A percentile compares a stretch with the other conserved stretches of the same genome.
Conservation (phyloP, 2,329 filamentous ascomycete species). For the Teratosphaeria epicoccoides region DNA sequence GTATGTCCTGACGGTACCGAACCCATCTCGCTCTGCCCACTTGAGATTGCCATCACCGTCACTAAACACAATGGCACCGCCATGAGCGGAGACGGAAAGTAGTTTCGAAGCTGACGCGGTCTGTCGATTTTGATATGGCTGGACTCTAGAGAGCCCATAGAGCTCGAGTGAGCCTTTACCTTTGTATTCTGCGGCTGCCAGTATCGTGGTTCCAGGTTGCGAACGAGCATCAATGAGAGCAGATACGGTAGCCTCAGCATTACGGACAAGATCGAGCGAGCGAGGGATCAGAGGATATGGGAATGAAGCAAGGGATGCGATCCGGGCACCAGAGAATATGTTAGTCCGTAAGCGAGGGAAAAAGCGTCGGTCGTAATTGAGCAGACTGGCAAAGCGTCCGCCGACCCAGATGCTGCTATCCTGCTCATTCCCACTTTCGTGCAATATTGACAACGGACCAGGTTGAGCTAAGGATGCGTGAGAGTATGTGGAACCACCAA, state of each 20-base stretch:
- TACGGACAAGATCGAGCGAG: constrained; percentile 48
- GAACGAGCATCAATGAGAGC: constrained; percentile 45
- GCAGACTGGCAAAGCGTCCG: constrained; percentile 76
- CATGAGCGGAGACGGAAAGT: constrained; percentile 70
- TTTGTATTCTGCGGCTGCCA: constrained; percentile 84
- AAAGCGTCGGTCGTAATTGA: constrained; percentile 79
- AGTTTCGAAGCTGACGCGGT: constrained; percentile 72
- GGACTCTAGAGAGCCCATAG: constrained; percentile 49
- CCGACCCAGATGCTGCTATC: constrained; percentile 73
- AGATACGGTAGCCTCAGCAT: constrained; percentile 38
- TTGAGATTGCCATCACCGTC: constrained; percentile 76
- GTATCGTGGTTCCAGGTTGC: constrained; percentile 52
- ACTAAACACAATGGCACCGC: constrained; percentile 68
- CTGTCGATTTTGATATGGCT: constrained; percentile 63
- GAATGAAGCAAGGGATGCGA: constrained; percentile 62
- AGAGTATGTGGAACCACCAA: constrained; percentile 29
- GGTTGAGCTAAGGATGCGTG: constrained; percentile 70
- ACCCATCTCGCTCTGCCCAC: constrained; percentile 82
- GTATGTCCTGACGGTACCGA: constrained; percentile 42
- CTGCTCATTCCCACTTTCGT: constrained; percentile 50
- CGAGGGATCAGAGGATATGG: constrained; percentile 56
- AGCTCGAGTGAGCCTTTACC: constrained; percentile 81
- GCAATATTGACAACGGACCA: constrained; percentile 71
- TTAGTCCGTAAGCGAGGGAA: constrained; percentile 69
- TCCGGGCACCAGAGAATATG: constrained; percentile 70